Evolutionary conservation across 495 filamentous ascomycete species (phyloP), one percentile per base, ranked within the genome.

Genomic region (Poronia punctata): DNA sequence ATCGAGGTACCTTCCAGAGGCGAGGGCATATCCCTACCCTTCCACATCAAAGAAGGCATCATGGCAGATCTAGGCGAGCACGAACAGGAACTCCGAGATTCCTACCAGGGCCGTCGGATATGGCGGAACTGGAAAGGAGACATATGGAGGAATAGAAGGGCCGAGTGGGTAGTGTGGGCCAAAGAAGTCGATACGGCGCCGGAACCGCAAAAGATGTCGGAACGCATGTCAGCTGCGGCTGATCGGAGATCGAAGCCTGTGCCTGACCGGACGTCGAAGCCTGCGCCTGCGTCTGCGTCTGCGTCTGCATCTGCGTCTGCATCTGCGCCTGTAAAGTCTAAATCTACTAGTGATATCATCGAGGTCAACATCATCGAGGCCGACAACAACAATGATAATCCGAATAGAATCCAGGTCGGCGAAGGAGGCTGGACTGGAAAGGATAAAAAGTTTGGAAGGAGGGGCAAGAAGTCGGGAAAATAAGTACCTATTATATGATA

Each of bases 91-190:
- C 66, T 98, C 12, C 73, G 88, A 16, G 81, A 86, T 42, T 82
- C 79, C 0, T 82, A 75, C 48, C 68, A 82, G 17, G 92, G 92
- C 3, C 67, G 88, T 5, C 83, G 80, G 3, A 86, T 94, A 8
- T 96, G 88, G 90, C 69, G 82, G 38, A 86, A 92, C 45, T 98
- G 92, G 93, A 76, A 72, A 38, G 88, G 95, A 66, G 92, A 97
- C 61, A 54, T 89, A 16, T 97, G 67, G 66, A 54, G 49, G 48
- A 65, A 78, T 32, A 67, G 76, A 34, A 62, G 78, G 26, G 68
- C 63, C 15, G 83, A 88, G 24, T 93, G 86, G 86, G 71, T 80
- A 19, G 60, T 65, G 15, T 78, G 78, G 61, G 81, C 78, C 11
- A 85, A 83, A 64, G 76, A 68, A 33, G 43, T 61, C 7, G 62